Conservation (phyloP, 768 basidiomycete genomes). For the Lentinula aciculospora region DNA sequence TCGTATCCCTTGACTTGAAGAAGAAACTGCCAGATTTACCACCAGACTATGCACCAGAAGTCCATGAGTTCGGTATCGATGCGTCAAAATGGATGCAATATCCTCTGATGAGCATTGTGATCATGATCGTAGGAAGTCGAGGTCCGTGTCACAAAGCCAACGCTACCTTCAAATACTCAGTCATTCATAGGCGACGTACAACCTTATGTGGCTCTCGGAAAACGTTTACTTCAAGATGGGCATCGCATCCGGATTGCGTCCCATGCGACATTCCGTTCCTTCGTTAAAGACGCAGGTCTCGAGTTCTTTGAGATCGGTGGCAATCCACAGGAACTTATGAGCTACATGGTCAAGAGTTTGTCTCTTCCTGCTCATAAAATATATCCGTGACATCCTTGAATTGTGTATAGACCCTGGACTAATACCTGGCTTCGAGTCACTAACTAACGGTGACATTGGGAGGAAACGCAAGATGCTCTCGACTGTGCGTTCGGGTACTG, state of each 20-base stretch:
- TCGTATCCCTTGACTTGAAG: conserved; percentile 42
- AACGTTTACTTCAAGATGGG: conserved; percentile 38
- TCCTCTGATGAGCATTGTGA: conserved; percentile 49
- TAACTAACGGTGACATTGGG: conserved; percentile 56
- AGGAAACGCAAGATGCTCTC: conserved; percentile 54
- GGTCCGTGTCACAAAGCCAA: conserved; percentile 27
- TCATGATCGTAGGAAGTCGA: conserved; percentile 64
- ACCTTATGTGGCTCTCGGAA: conserved; percentile 56
- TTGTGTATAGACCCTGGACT: conserved; percentile 49
- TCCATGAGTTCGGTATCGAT: conserved; percentile 47
- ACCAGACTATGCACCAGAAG: conserved; percentile 34
- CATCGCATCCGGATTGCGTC: conserved; percentile 60
- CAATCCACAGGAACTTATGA: conserved; percentile 60
- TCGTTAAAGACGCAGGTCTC: conserved; percentile 44
- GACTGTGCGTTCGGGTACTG: conserved; percentile 23
- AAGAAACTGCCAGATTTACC: conserved; percentile 46
- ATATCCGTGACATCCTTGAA: neutral
- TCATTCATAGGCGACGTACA: conserved; percentile 52
- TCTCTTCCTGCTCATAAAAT: neutral
- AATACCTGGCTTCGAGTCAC: conserved; percentile 50
- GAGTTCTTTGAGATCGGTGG: conserved; percentile 62
- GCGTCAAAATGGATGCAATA: conserved; percentile 25
- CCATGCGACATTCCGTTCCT: conserved; percentile 52
- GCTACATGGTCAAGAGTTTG: conserved; percentile 69
- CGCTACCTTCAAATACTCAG: neutral